Evolutionary conservation across 495 filamentous ascomycete species (phyloP).

Genomic region (Aspergillus sclerotiicarbonarius): DNA sequence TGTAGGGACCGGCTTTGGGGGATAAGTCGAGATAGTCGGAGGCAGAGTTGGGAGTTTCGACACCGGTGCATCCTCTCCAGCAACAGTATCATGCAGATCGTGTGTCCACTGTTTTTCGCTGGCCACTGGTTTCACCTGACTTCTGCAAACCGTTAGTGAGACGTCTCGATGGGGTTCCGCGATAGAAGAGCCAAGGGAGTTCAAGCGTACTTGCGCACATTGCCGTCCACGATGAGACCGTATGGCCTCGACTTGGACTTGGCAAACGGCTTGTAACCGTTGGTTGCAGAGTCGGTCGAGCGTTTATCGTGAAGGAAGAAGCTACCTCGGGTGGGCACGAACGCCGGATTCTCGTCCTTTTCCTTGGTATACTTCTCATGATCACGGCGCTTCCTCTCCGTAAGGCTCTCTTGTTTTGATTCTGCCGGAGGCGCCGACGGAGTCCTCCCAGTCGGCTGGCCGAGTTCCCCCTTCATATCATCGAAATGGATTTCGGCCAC

Average conservation of each 20-base stretch:
- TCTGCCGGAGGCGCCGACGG: slow-evolving; percentile 44
- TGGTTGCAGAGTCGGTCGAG: slow-evolving; percentile 67
- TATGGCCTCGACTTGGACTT: slow-evolving; percentile 46
- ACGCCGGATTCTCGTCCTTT: slow-evolving; percentile 85
- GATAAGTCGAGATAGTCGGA: slow-evolving; percentile 20
- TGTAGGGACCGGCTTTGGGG: slow-evolving; percentile 37
- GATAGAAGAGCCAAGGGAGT: background rate
- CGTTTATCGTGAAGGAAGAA: slow-evolving; percentile 98
- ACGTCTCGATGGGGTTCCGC: background rate
- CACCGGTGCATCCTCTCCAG: slow-evolving; percentile 42
- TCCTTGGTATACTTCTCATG: slow-evolving; percentile 88
- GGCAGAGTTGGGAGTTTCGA: slow-evolving; percentile 21
- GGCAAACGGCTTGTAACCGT: slow-evolving; percentile 42
- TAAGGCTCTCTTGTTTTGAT: slow-evolving; percentile 46
- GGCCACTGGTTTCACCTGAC: slow-evolving; percentile 68
- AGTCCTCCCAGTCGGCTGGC: slow-evolving; percentile 29
- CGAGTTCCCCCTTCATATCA: slow-evolving; percentile 44
- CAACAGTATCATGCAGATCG: slow-evolving; percentile 88
- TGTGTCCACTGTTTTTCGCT: slow-evolving; percentile 87
- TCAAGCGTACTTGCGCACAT: slow-evolving; percentile 36
- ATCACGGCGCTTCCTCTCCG: slow-evolving; percentile 73
- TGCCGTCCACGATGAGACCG: slow-evolving; percentile 50
- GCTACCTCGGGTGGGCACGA: slow-evolving; percentile 89
- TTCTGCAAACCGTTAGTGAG: slow-evolving; percentile 51
- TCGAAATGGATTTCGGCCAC: slow-evolving; percentile 66